Conservation (phyloP, 805 yeast genomes). For the Yamadazyma olivae region DNA sequence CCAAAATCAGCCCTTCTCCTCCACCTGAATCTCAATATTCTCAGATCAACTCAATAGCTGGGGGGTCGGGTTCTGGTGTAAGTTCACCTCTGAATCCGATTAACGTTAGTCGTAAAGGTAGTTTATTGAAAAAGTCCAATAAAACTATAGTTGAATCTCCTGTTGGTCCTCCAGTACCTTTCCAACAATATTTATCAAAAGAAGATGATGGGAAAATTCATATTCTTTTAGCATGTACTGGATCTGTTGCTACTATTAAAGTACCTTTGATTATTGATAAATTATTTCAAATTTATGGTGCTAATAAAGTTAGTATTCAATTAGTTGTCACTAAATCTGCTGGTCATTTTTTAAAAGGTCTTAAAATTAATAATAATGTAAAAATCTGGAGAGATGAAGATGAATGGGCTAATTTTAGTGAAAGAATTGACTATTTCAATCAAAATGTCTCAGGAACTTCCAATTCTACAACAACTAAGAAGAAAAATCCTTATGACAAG, state of each 20-base stretch:
- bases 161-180: conserved; percentile 67
- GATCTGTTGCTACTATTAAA: conserved; percentile 95
- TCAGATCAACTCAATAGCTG: conserved; percentile 3
- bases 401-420: conserved; percentile 68
- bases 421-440: conserved; percentile 14
- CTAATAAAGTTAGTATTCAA: conserved; percentile 71
- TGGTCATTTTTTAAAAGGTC: conserved; percentile 61
- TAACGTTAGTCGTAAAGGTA: conserved; percentile 13
- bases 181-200: conserved; percentile 66
- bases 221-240: conserved; percentile 88
- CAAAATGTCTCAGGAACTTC: conserved; percentile 18
- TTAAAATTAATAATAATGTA: conserved; percentile 62
- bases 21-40: conserved; percentile 10
- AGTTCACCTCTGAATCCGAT: conserved; percentile 17
- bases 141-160: conserved; percentile 57
- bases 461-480: conserved; percentile 15
- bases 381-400: conserved; percentile 91
- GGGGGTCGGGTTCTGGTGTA: not conserved
- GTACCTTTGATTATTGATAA: conserved; percentile 87
- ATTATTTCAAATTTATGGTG: conserved; percentile 73
- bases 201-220: conserved; percentile 85
- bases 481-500: conserved; percentile 33
- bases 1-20: conserved; percentile 17
- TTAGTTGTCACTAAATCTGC: conserved; percentile 83
- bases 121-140: conserved; percentile 28